These are phyloP conservation scores for Leptographium procerum DNA, from an alignment of 2,329 filamentous ascomycete genomes.

Conservation along the genomic window DNA sequence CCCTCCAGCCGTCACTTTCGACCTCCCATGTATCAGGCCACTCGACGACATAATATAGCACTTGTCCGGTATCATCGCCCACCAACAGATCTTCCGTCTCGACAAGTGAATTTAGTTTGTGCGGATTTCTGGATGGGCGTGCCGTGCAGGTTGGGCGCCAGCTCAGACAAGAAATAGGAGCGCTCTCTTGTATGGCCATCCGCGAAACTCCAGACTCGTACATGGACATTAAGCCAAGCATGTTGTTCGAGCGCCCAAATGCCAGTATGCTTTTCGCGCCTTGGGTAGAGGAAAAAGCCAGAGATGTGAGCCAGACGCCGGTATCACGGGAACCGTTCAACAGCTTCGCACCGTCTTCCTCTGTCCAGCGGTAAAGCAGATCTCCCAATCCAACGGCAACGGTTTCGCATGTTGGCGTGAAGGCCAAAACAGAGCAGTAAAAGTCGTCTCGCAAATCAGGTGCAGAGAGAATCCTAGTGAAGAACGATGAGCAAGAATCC, in stretches of 20 bases:
- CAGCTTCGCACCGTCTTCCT: constrained; percentile 53
- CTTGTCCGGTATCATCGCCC: constrained; percentile 68
- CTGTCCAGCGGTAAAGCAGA: constrained; percentile 81
- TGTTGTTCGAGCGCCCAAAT: constrained; percentile 68
- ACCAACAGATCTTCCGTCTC: constrained; percentile 75
- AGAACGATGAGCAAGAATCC: constrained; percentile 36
- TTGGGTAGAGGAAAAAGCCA: constrained; percentile 76
- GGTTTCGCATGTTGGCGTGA: constrained; percentile 61
- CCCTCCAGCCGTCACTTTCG: constrained; percentile 56
- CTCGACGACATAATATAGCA: constrained; percentile 85
- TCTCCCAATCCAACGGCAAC: constrained; percentile 76
- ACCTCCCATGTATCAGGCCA: constrained; percentile 62
- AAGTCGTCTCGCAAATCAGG: constrained; percentile 87
- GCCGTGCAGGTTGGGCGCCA: constrained; percentile 58
- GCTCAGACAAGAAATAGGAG: constrained; percentile 65
- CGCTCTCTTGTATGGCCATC: constrained; percentile 58
- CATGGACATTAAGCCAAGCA: constrained; percentile 67
- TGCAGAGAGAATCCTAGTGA: constrained; percentile 78
- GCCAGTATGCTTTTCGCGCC: constrained; percentile 74
- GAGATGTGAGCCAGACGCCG: constrained; percentile 58
- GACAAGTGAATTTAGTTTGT: constrained; percentile 37
- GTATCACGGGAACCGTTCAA: constrained; percentile 34
- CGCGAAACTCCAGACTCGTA: constrained; percentile 34
- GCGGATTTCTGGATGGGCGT: constrained; percentile 40
- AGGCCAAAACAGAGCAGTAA: constrained; percentile 86